Percentiles rank a stretch among this genome's conserved stretches.
Evolutionary conservation across 2,329 filamentous ascomycete species (phyloP).

Genomic region (Monilinia fructicola): DNA sequence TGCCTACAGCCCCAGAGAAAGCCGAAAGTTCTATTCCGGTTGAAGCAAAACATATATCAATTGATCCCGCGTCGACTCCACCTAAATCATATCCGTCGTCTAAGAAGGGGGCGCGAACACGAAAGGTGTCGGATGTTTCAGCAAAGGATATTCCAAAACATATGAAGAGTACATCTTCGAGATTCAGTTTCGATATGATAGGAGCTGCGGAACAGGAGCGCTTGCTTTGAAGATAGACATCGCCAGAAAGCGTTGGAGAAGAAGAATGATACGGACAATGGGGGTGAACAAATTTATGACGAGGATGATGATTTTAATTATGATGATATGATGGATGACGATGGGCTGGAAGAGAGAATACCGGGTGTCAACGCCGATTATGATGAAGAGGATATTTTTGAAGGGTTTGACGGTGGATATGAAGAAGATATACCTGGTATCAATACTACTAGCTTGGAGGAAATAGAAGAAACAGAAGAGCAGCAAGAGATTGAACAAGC

Average conservation of each 20-base stretch:
- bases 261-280: conserved; percentile 44
- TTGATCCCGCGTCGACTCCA: conserved; percentile 33
- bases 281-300: conserved; percentile 42
- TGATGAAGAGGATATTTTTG: conserved; percentile 33
- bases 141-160: conserved; percentile 53
- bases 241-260: conserved; percentile 65
- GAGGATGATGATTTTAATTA: conserved; percentile 62
- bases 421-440: conserved; percentile 28
- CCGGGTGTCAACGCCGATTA: conserved; percentile 55
- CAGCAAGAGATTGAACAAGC: conserved; percentile 15
- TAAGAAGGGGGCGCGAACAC: conserved; percentile 43
- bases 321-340: conserved; percentile 56
- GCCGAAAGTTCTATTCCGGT: conserved; percentile 23
- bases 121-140: conserved; percentile 53
- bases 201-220: conserved; percentile 67
- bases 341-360: conserved; percentile 61
- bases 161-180: conserved; percentile 74
- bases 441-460: conserved; percentile 32
- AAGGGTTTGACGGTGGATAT: conserved; percentile 28
- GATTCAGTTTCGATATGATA: conserved; percentile 81
- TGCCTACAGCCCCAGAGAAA: conserved; percentile 35
- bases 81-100: conserved; percentile 31
- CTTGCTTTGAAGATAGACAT: conserved; percentile 72
- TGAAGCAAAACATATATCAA: conserved; percentile 33
- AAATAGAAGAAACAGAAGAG: conserved; percentile 44